phyloP scores from a whole-genome alignment of 2,329 filamentous ascomycete genomes.

The Penicillium sp. region DNA sequence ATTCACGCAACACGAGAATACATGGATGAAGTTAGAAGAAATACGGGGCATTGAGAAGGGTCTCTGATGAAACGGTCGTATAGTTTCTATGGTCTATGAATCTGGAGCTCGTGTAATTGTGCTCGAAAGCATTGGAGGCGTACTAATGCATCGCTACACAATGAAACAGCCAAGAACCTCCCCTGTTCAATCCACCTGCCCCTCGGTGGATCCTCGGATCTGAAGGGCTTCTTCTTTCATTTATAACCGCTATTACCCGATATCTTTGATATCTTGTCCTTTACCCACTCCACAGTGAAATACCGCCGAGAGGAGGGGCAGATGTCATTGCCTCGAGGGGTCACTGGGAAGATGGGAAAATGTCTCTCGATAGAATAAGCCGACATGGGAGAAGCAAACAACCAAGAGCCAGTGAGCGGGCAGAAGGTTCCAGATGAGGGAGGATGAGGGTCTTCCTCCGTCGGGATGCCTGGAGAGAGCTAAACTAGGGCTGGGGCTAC shows the following conservation, averaged over 20 bases:
- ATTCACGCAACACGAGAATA: not conserved
- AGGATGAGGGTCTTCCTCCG: not conserved
- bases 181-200: not conserved
- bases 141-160: not conserved
- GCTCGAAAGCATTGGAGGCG: not conserved
- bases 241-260: slow-evolving; percentile 16
- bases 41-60: not conserved
- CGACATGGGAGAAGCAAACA: not conserved
- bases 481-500: not conserved
- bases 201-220: not conserved
- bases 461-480: not conserved
- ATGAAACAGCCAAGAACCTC: not conserved
- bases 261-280: not conserved
- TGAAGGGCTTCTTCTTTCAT: not conserved
- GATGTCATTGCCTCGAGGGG: slow-evolving; percentile 2
- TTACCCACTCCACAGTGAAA: not conserved
- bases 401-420: not conserved
- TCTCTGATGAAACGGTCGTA: not conserved
- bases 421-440: not conserved
- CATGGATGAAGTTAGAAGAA: not conserved
- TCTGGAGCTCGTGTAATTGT: not conserved
- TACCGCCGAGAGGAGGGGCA: not conserved
- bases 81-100: not conserved
- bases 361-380: not conserved
- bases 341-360: not conserved